Conservation (phyloP, 2,329 filamentous ascomycete species). For the Xylaria multiplex region DNA sequence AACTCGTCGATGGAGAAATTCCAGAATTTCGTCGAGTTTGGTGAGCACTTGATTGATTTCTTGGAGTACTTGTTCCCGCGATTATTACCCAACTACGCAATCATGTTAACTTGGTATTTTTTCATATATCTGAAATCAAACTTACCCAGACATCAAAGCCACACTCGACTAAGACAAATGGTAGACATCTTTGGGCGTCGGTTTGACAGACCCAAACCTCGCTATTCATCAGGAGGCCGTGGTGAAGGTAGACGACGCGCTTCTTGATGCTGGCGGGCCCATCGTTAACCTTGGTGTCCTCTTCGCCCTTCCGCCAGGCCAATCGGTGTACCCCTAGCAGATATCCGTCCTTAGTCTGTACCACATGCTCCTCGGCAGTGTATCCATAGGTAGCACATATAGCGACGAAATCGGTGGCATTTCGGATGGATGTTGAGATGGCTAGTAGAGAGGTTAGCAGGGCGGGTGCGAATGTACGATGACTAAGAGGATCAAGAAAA, state of each 20-base stretch:
- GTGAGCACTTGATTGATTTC: conserved; percentile 82
- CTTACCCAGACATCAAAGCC: conserved; percentile 95
- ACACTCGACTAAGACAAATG: conserved; percentile 86
- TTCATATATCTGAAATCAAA: conserved; percentile 28
- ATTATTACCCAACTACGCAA: conserved; percentile 84
- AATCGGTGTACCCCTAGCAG: conserved; percentile 89
- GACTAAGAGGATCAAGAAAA: neutral
- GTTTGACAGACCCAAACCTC: conserved; percentile 98
- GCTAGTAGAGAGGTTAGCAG: conserved; percentile 66
- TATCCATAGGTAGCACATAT: conserved; percentile 93
- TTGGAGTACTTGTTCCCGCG: conserved; percentile 99
- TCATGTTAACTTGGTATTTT: conserved; percentile 40
- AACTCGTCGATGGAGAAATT: conserved; percentile 99
- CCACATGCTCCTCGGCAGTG: conserved; percentile 93
- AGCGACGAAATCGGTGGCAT: conserved; percentile 91
- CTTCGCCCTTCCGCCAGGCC: conserved; percentile 83
- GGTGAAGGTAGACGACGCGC: conserved; percentile 91
- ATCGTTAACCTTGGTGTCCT: conserved; percentile 79
- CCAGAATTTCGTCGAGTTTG: conserved; percentile 85
- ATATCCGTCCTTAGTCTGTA: conserved; percentile 94
- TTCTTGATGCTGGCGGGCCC: conserved; percentile 76
- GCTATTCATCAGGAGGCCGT: conserved; percentile 97
- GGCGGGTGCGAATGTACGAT: conserved; percentile 60
- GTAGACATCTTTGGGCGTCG: conserved; percentile 83
- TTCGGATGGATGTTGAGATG: conserved; percentile 79